Percentiles rank a stretch among this genome's conserved stretches.
phyloP scores from a whole-genome alignment of 805 yeast species.

The Zygotorulaspora danielsina region DNA sequence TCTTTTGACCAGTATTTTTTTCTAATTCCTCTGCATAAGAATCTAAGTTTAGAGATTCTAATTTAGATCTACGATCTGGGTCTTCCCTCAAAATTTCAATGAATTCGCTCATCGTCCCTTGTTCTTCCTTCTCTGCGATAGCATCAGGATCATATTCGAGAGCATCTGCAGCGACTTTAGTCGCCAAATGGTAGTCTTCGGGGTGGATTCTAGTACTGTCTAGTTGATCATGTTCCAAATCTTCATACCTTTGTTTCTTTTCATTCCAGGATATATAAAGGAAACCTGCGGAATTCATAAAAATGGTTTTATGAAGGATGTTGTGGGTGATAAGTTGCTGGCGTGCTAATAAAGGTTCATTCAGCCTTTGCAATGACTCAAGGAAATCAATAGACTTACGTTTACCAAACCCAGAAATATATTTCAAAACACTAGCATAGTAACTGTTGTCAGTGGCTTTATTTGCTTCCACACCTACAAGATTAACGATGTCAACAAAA shows the following conservation, averaged over 20 bases:
- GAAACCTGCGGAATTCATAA: slow-evolving; percentile 90
- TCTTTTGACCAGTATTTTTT: slow-evolving; percentile 39
- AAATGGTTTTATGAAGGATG: slow-evolving; percentile 72
- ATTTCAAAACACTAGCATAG: slow-evolving; percentile 66
- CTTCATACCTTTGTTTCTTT: slow-evolving; percentile 39
- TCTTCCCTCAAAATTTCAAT: slow-evolving; percentile 53
- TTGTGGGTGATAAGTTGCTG: slow-evolving; percentile 80
- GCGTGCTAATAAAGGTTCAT: slow-evolving; percentile 61
- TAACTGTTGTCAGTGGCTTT: slow-evolving; percentile 73
- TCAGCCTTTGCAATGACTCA: slow-evolving; percentile 62
- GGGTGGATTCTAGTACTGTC: slow-evolving; percentile 98
- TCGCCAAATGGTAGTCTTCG: slow-evolving; percentile 92
- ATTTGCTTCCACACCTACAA: slow-evolving; percentile 91
- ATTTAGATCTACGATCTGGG: slow-evolving; percentile 69
- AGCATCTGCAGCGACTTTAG: slow-evolving; percentile 98
- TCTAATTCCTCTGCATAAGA: slow-evolving; percentile 90
- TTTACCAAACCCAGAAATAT: slow-evolving; percentile 89
- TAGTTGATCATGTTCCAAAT: slow-evolving; percentile 68
- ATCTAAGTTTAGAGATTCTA: slow-evolving; percentile 82
- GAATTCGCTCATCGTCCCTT: slow-evolving; percentile 39
- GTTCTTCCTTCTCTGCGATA: slow-evolving; percentile 51
- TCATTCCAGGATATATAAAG: slow-evolving; percentile 67
- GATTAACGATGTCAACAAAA: slow-evolving; percentile 82
- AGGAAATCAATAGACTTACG: slow-evolving; percentile 87
- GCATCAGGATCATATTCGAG: slow-evolving; percentile 94